These are phyloP conservation scores for Nakazawaea sp. DNA, from an alignment of 805 yeast genomes.

Conservation along the genomic window DNA sequence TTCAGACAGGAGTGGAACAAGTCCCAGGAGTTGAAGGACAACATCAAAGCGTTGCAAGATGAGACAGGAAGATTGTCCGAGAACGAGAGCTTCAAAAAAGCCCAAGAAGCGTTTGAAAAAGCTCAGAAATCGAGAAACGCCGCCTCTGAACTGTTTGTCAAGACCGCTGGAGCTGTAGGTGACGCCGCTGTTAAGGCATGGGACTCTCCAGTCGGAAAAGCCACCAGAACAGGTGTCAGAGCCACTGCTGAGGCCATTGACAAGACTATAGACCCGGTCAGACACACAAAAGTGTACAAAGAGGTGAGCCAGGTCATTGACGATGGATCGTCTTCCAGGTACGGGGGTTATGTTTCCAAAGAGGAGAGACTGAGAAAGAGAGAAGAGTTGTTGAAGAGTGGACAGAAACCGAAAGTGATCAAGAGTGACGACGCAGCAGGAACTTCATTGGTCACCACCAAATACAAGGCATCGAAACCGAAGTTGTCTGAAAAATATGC, in stretches of 20 bases:
- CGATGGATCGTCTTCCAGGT: constrained; percentile 82
- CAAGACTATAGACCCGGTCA: constrained; percentile 85
- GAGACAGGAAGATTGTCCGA: constrained; percentile 94
- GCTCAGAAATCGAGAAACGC: constrained; percentile 67
- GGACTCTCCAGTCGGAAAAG: constrained; percentile 91
- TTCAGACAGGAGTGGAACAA: constrained; percentile 89
- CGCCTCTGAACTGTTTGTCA: constrained; percentile 65
- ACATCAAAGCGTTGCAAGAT: constrained; percentile 90
- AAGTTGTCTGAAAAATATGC: constrained; percentile 59
- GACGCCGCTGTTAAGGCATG: constrained; percentile 86
- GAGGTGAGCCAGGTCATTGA: constrained; percentile 84
- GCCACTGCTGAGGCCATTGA: constrained; percentile 82
- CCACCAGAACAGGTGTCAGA: constrained; percentile 79
- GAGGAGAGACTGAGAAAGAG: constrained; percentile 76
- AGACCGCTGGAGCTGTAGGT: constrained; percentile 93
- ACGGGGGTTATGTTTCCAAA: constrained; percentile 87
- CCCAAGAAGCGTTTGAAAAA: constrained; percentile 83
- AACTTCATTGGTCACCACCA: constrained; percentile 73
- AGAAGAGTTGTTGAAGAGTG: constrained; percentile 51
- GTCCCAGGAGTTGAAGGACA: constrained; percentile 81
- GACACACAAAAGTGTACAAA: constrained; percentile 83
- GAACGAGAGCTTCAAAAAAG: constrained; percentile 86
- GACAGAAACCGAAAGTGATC: constrained; percentile 59
- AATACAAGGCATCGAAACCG: constrained; percentile 68
- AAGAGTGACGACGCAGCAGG: constrained; percentile 81